Evolutionary conservation across 352 stramenopile species (phyloP).

Genomic region (Phytophthora brassicae): DNA sequence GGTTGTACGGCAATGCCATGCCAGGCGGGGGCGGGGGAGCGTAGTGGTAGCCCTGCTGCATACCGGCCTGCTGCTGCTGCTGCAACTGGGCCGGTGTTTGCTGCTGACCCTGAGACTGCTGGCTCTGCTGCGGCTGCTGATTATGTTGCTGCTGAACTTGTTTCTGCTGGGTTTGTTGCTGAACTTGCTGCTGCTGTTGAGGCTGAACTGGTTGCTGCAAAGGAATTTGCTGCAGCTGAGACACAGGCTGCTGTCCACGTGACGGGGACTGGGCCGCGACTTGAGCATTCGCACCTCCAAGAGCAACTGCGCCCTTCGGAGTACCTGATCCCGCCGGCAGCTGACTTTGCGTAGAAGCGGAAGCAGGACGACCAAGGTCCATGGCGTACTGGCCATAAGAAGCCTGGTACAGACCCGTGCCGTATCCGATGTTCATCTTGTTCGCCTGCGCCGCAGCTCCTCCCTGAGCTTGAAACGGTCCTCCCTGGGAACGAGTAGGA

Average conservation of each 20-base stretch:
- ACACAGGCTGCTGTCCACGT: conserved; percentile 40
- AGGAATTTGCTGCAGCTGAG: conserved; percentile 45
- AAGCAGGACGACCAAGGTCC: conserved; percentile 53
- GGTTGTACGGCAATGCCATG: conserved; percentile 88
- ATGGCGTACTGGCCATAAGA: conserved; percentile 86
- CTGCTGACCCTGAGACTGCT: conserved; percentile 39
- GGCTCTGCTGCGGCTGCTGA: conserved; percentile 38
- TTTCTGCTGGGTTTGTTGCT: conserved; percentile 51
- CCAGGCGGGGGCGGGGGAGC: conserved; percentile 79
- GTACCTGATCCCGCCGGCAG: conserved; percentile 50
- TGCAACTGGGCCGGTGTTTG: conserved; percentile 66
- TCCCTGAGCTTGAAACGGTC: conserved; percentile 49
- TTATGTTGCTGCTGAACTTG: conserved; percentile 44
- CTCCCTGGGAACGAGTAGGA: conserved; percentile 52
- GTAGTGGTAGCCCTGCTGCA: conserved; percentile 84
- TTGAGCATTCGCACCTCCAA: conserved; percentile 19
- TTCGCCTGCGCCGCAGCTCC: conserved; percentile 43
- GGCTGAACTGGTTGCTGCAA: conserved; percentile 31
- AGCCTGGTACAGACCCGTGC: conserved; percentile 67
- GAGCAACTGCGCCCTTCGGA: conserved; percentile 47
- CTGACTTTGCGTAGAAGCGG: conserved; percentile 37
- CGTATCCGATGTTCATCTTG: conserved; percentile 72
- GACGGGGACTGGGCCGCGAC: conserved; percentile 61
- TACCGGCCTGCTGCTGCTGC: conserved; percentile 53
- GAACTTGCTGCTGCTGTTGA: conserved; percentile 35